phyloP scores from a whole-genome alignment of 2,329 filamentous ascomycete genomes.

The Dactylellina haptotyla region DNA sequence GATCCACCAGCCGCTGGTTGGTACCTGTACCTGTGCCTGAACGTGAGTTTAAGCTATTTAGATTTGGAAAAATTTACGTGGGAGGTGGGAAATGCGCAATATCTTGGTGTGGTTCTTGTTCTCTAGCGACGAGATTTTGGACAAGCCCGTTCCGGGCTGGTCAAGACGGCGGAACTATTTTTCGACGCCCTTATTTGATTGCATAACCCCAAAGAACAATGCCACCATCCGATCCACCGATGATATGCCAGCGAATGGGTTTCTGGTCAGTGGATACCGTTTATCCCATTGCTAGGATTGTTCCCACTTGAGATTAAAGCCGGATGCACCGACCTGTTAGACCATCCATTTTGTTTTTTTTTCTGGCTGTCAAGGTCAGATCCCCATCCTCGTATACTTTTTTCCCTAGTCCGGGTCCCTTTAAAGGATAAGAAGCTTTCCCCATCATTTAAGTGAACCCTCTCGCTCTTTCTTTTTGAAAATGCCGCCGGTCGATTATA shows the following conservation, averaged over 20 bases:
- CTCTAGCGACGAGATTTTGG: background rate
- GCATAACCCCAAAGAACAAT: constrained; percentile 48
- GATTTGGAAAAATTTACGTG: background rate
- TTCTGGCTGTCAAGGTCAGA: constrained; percentile 49
- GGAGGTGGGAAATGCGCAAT: constrained; percentile 15
- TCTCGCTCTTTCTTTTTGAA: constrained; percentile 40
- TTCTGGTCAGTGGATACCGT: constrained; percentile 51
- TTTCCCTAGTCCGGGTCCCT: constrained; percentile 31
- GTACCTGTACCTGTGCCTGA: constrained; percentile 34
- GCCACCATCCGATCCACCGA: constrained; percentile 54
- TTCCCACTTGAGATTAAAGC: constrained; percentile 54
- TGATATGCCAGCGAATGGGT: constrained; percentile 47
- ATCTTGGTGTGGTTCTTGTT: constrained; percentile 5
- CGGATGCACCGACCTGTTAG: constrained; percentile 51
- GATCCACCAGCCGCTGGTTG: constrained; percentile 33
- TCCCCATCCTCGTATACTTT: constrained; percentile 52
- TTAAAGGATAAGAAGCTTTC: constrained; percentile 52
- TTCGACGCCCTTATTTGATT: constrained; percentile 41
- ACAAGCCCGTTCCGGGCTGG: background rate
- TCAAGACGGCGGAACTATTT: constrained; percentile 55
- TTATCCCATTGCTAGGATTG: constrained; percentile 52
- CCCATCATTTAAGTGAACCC: constrained; percentile 53
- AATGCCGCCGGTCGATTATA: constrained; percentile 53
- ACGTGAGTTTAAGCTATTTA: constrained; percentile 2
- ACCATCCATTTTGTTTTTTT: constrained; percentile 40